Base-by-base conservation (phyloP, 495 filamentous ascomycete genomes). In the Friedmanniomyces endolithicus region DNA sequence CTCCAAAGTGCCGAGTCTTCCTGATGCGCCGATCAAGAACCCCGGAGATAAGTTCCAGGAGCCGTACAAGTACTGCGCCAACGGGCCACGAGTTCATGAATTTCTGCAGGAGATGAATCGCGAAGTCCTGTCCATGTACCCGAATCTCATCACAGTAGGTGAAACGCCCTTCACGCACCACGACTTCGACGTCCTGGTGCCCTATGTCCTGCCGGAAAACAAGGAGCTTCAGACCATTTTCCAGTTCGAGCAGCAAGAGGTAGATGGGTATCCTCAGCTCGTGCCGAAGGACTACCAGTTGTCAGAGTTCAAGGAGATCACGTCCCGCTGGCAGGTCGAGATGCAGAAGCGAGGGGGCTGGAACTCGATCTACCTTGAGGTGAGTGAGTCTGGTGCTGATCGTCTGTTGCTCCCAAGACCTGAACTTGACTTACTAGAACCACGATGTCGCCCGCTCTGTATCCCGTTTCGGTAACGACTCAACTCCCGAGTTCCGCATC, bases 1-100 rank as follows among this genome's bases (percentile, higher is more conserved):
- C 54, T 60, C 54, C 37, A 70, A 70, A 51, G 57, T 25, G 16
- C 49, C 49, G 11, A 34, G 48, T 40, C 57, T 69, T 20, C 60
- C 56, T 3, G 62, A 70, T 43, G 67, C 68, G 8, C 61, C 65
- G 11, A 61, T 68, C 22, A 61, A 53, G 14, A 56, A 67, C 22
- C 56, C 58, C 4, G 47, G 27, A 1, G 50, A 43, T 11, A 19
- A 39, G 31, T 52, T 41, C 11, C 67, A 70, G 34, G 48, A 43
- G 16, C 59, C 60, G 3, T 47, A 52, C 17, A 41, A 58, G 22
- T 49, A 51, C 31, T 69, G 54, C 48, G 57, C 48, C 50, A 69
- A 69, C 46, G 68, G 68, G 1, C 67, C 68, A 11, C 52, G 63
- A 1, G 61, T 70, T 37, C 59, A 69, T 50, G 67, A 70, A 31